Base-by-base conservation (phyloP, 371 early-diverging fungal species). In the Dichotomocladium elegans region DNA sequence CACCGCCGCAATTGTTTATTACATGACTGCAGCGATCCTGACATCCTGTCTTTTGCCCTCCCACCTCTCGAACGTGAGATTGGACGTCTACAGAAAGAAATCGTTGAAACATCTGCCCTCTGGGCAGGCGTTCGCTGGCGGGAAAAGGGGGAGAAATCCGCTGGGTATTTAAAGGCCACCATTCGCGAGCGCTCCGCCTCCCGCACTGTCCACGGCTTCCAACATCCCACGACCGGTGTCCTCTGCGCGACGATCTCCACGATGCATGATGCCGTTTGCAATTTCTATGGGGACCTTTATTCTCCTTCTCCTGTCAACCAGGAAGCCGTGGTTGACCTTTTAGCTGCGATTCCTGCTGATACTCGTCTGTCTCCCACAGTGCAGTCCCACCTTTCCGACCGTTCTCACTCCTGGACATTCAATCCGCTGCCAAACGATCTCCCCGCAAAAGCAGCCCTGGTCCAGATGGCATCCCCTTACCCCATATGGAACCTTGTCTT, bases 401-500 rank as follows among this genome's bases (percentile, higher is more conserved):
- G 2, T 44, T 60, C 12, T 33, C 29, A 5, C 15, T 33, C n/a
- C 45, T 45, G 0, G 60, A 62, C 0, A 30, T 62, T 3, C 11
- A 5, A 12, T 7, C 8, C 25, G 53, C 27, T 8, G 44, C 35
- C 2, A 12, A 2, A n/a, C 44, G 43, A 7, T 7, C 45, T 2
- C 45, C 53, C 4, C 30, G 15, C 2, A 30, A 33, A 7, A 47
- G 55, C 30, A 55, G 55, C 24, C 55, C 48, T 5, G 55, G 55
- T 2, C 22, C 19, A 3, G 55, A 55, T 41, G 47, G 55, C 0
- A n/a, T 27, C 48, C 1, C 48, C 55, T 3, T 55, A 47, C 24
- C 3, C 4, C 3, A 1, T 48, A 10, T 52, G 29, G 42, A 5
- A 17, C 3, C 40, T 68, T 12, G 24, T 63, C 12, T 25, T 63